phyloP scores from a whole-genome alignment of 192 early-diverging fungal species.

The Coemansia sp. region DNA sequence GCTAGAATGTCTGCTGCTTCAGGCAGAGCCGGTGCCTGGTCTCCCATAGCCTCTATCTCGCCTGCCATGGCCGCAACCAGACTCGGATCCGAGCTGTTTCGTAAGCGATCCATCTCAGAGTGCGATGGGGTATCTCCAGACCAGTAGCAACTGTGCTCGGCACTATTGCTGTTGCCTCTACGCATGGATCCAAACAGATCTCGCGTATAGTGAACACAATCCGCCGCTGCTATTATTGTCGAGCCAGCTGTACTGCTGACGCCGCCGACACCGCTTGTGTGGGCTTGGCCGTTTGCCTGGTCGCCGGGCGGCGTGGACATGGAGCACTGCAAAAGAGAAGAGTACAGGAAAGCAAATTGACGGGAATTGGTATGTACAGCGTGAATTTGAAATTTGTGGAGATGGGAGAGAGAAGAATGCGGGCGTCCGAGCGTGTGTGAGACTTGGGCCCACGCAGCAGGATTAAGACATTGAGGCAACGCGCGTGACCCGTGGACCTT shows the following conservation, averaged over 20 bases:
- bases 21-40: constrained; percentile 5
- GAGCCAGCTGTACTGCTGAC: not conserved
- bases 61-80: constrained; percentile 14
- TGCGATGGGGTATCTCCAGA: constrained; percentile 37
- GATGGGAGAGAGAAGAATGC: not conserved
- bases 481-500: not conserved
- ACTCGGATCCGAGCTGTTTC: not conserved
- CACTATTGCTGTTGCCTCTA: not conserved
- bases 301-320: not conserved
- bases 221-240: not conserved
- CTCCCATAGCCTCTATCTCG: constrained; percentile 24
- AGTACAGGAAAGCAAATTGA: not conserved
- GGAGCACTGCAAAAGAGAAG: not conserved
- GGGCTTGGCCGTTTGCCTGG: not conserved
- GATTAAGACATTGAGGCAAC: not conserved
- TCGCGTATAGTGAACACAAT: constrained; percentile 5
- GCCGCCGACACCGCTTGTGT: not conserved
- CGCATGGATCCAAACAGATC: constrained; percentile 6
- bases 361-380: constrained; percentile 1
- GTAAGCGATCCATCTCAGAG: constrained; percentile 16
- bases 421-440: not conserved
- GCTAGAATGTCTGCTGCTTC: not conserved
- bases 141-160: constrained; percentile 44
- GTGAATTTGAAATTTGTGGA: not conserved
- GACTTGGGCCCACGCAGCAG: not conserved